A percentile compares a stretch with the other conserved stretches of the same genome.
phyloP scores from a whole-genome alignment of 768 basidiomycete species.

The Leccinum barrowsii region DNA sequence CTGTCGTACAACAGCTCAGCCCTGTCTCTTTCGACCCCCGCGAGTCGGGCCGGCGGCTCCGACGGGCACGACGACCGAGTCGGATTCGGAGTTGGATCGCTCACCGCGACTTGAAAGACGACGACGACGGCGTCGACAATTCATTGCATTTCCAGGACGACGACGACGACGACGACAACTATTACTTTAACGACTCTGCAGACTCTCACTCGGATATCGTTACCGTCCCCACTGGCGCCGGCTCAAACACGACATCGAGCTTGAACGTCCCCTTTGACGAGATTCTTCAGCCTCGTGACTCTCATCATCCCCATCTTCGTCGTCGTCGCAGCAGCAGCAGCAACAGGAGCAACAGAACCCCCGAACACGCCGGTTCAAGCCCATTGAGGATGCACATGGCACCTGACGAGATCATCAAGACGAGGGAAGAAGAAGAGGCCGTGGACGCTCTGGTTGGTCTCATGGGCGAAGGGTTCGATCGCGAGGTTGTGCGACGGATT shows the following conservation, averaged over 20 bases:
- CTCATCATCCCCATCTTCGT: neutral
- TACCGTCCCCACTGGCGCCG: neutral
- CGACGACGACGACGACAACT: neutral
- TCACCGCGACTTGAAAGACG: neutral
- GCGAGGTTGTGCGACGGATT: conserved; percentile 49
- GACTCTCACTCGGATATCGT: neutral
- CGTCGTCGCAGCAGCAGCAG: neutral
- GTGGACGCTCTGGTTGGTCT: conserved; percentile 35
- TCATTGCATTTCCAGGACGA: conserved; percentile 14
- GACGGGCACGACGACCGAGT: conserved; percentile 10
- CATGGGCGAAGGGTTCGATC: conserved; percentile 41
- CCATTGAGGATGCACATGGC: conserved; percentile 15
- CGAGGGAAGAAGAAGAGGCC: conserved; percentile 26
- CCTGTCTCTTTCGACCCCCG: neutral
- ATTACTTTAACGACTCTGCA: conserved; percentile 5
- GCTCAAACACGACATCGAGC: neutral
- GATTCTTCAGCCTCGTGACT: neutral
- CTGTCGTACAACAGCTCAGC: conserved; percentile 22
- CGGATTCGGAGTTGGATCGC: conserved; percentile 15
- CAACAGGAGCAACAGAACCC: neutral
- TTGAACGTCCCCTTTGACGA: neutral
- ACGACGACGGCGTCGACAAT: conserved; percentile 7
- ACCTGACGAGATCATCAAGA: conserved; percentile 18
- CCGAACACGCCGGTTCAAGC: neutral
- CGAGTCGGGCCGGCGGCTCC: neutral